These are phyloP conservation scores for Cephaloascus fragrans DNA, from an alignment of 805 yeast species.

Conservation along the genomic window DNA sequence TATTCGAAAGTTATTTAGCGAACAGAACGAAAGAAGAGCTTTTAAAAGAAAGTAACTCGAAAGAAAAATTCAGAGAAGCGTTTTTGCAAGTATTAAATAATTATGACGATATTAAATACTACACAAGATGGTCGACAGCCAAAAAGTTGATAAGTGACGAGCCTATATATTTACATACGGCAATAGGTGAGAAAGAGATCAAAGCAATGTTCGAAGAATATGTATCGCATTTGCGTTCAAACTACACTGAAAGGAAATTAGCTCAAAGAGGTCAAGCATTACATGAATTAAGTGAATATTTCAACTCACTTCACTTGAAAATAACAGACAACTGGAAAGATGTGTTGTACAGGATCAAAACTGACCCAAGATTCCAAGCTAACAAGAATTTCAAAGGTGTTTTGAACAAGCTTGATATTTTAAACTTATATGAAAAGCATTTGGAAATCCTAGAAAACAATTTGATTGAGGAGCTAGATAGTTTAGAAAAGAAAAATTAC, in stretches of 20 bases:
- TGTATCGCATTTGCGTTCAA: constrained; percentile 25
- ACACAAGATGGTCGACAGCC: constrained; percentile 57
- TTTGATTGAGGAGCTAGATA: constrained; percentile 15
- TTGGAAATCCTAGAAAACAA: constrained; percentile 16
- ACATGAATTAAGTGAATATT: constrained; percentile 40
- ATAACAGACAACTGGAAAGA: constrained; percentile 26
- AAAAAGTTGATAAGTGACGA: constrained; percentile 49
- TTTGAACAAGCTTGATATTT: constrained; percentile 50
- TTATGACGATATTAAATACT: constrained; percentile 35
- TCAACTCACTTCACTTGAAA: constrained; percentile 21
- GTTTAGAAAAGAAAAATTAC: constrained; percentile 29
- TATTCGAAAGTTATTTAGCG: constrained; percentile 56
- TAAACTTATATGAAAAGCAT: constrained; percentile 35
- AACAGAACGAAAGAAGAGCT: constrained; percentile 34
- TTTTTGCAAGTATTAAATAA: constrained; percentile 36
- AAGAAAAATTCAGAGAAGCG: constrained; percentile 46
- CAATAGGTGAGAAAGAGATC: constrained; percentile 48
- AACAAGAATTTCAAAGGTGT: constrained; percentile 44
- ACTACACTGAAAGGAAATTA: constrained; percentile 14
- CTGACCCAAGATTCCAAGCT: constrained; percentile 46
- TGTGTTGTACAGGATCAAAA: constrained; percentile 20
- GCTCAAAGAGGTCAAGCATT: constrained; percentile 32
- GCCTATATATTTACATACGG: constrained; percentile 53
- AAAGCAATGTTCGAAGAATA: constrained; percentile 44
- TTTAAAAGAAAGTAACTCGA: constrained; percentile 38